Conservation (phyloP, 371 early-diverging fungal species). For the Mortierella sp. region DNA sequence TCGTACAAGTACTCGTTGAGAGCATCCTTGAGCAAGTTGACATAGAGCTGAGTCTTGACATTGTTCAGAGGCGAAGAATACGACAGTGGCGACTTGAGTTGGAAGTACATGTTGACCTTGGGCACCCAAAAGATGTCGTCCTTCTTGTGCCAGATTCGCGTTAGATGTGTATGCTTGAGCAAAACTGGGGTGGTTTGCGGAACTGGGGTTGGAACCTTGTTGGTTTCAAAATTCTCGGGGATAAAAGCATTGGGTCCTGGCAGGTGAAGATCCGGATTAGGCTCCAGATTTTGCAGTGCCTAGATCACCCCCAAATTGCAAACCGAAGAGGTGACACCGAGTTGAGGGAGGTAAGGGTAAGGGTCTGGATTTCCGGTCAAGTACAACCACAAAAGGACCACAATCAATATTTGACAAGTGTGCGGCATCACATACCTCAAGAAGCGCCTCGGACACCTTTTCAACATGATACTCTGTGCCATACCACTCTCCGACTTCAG, state of each 20-base stretch:
- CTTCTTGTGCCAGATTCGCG: constrained; percentile 92
- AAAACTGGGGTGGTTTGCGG: constrained; percentile 61
- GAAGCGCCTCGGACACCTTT: constrained; percentile 64
- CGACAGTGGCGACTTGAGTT: constrained; percentile 45
- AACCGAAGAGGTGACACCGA: too few relatives aligned
- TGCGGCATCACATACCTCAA: constrained; percentile 58
- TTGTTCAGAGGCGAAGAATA: constrained; percentile 56
- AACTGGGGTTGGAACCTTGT: constrained; percentile 57
- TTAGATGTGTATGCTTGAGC: constrained; percentile 69
- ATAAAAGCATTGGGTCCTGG: constrained; percentile 87
- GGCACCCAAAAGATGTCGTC: constrained; percentile 93
- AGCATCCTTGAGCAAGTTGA: constrained; percentile 81
- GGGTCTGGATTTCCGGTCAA: too few relatives aligned
- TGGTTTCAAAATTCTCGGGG: constrained; percentile 75
- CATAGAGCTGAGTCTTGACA: constrained; percentile 72
- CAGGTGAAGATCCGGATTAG: constrained; percentile 71
- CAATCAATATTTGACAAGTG: not conserved
- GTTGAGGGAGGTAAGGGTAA: too few relatives aligned
- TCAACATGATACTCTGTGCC: constrained; percentile 85
- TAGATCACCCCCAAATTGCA: constrained; percentile 14
- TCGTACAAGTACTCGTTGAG: constrained; percentile 88
- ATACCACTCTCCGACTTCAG: constrained; percentile 79
- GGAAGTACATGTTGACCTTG: constrained; percentile 62
- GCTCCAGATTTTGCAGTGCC: constrained; percentile 60
- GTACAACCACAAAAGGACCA: too few relatives aligned